Conservation (phyloP, 2,329 filamentous ascomycete species). For the Grosmannia serpens region DNA sequence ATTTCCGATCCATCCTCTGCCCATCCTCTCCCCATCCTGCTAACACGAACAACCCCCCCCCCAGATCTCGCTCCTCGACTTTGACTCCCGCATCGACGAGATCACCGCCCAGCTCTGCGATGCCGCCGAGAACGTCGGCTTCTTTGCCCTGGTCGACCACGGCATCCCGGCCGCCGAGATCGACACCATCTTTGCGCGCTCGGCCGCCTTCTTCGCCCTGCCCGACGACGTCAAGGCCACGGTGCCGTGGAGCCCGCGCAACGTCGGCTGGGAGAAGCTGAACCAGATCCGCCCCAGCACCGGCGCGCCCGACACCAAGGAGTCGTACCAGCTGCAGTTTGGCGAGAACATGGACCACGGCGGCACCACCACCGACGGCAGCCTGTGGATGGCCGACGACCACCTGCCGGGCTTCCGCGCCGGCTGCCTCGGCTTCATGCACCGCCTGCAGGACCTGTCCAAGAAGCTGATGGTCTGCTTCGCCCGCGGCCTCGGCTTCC, state of each 20-base stretch:
- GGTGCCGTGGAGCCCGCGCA: slow-evolving; percentile 42
- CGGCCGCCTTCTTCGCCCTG: slow-evolving; percentile 39
- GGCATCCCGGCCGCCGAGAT: slow-evolving; percentile 29
- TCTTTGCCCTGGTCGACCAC: slow-evolving; percentile 45
- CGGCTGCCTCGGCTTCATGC: slow-evolving; percentile 39
- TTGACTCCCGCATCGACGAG: slow-evolving; percentile 37
- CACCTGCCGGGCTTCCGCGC: slow-evolving; percentile 35
- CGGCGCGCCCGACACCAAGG: slow-evolving; percentile 45
- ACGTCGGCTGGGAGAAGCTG: slow-evolving; percentile 50
- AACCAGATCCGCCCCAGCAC: slow-evolving; percentile 48
- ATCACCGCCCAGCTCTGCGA: slow-evolving; percentile 39
- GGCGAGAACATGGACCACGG: slow-evolving; percentile 36
- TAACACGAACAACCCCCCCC: neutral
- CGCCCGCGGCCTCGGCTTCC: slow-evolving; percentile 43
- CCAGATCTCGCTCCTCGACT: slow-evolving; percentile 41
- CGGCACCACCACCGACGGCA: slow-evolving; percentile 21
- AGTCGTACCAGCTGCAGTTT: slow-evolving; percentile 52
- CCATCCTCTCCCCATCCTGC: no score
- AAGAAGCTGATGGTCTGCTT: slow-evolving; percentile 48
- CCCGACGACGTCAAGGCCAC: slow-evolving; percentile 37
- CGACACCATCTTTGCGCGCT: slow-evolving; percentile 23
- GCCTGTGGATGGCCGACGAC: slow-evolving; percentile 35
- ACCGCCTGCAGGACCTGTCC: slow-evolving; percentile 36
- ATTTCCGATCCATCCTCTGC: no score
- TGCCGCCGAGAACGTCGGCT: slow-evolving; percentile 46